A percentile compares a stretch with the other conserved stretches of the same genome.
These are phyloP conservation scores for Amphirosellinia nigrospora DNA, from an alignment of 495 filamentous ascomycete species.

Conservation along the genomic window DNA sequence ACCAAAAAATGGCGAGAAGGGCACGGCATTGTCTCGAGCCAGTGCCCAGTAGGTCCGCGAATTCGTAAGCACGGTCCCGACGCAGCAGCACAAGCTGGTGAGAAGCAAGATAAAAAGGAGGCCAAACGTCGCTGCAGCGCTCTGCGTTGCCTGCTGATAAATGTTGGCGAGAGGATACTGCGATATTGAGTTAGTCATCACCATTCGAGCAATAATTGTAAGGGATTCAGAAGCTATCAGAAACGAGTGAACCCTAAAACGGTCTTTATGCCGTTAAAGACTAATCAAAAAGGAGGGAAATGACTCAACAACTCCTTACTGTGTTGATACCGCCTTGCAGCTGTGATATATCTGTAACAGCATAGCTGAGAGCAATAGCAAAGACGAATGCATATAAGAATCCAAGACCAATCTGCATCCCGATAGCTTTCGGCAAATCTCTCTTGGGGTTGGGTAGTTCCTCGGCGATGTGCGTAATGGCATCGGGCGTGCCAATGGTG, in stretches of 20 bases:
- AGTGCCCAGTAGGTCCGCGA: slow-evolving; percentile 90
- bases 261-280: not conserved
- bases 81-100: slow-evolving; percentile 63
- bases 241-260: not conserved
- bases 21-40: slow-evolving; percentile 72
- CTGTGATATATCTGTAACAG: slow-evolving; percentile 66
- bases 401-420: slow-evolving; percentile 62
- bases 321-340: slow-evolving; percentile 62
- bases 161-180: slow-evolving; percentile 77
- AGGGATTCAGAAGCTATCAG: not conserved
- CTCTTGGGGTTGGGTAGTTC: slow-evolving; percentile 72
- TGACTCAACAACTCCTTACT: not conserved
- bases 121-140: slow-evolving; percentile 63
- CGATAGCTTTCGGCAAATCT: slow-evolving; percentile 69
- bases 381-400: slow-evolving; percentile 75
- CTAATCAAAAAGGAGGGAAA: not conserved
- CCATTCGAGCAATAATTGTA: not conserved
- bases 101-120: slow-evolving; percentile 74
- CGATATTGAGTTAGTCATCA: not conserved
- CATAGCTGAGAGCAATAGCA: slow-evolving; percentile 75
- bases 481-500: slow-evolving; percentile 80
- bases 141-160: slow-evolving; percentile 77
- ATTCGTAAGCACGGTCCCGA: slow-evolving; percentile 75
- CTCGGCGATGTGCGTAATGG: slow-evolving; percentile 79
- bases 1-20: slow-evolving; percentile 55